Evolutionary conservation across 495 filamentous ascomycete species (phyloP), one percentile per base, ranked within the genome.

Genomic region (Daldinia loculata): DNA sequence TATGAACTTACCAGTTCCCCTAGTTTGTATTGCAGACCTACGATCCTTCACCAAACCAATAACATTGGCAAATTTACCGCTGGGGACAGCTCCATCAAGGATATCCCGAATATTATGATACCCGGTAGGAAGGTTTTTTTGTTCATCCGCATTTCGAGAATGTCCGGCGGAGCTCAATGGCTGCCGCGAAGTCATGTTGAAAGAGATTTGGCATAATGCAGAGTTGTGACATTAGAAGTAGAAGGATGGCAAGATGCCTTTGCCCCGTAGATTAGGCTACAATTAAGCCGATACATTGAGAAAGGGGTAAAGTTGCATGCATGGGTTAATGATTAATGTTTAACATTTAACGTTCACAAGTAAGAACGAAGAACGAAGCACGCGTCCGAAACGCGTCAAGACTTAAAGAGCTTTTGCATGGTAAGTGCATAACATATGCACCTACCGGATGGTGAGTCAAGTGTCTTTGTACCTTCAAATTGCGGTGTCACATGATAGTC

Each of bases 41-140:
- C 76, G 80, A 55, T 90, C 87, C 41, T 75, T 83, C 0, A 86
- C 78, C 22, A 87, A 51, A 27, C 86, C 86, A 29, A 87, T 78
- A 34, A 87, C 80, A 66, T 74, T 81, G n/a, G 85, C 75, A 3
- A 87, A 63, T 2, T 17, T 60, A 4, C 80, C 79, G 4, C 62
- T 14, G 0, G 63, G 52, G 26, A 56, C 3, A 52, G 32, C 53
- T 62, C 58, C 56, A 2, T 82, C 77, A 14, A 79, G 62, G 39
- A 82, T 72, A 34, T 78, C 73, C 9, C 58, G 55, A 27, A 85
- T 72, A 11, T 29, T 57, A 8, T 51, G 66, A 63, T 79, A 80
- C 12, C 74, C 61, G 1, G 71, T 29, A n/a, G 82, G 82, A 29
- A 80, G 74, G 5, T 51, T 9, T 30, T 30, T 51, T 43, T 60